Conservation (phyloP, 805 yeast genomes). For the Starmerella geochares region DNA sequence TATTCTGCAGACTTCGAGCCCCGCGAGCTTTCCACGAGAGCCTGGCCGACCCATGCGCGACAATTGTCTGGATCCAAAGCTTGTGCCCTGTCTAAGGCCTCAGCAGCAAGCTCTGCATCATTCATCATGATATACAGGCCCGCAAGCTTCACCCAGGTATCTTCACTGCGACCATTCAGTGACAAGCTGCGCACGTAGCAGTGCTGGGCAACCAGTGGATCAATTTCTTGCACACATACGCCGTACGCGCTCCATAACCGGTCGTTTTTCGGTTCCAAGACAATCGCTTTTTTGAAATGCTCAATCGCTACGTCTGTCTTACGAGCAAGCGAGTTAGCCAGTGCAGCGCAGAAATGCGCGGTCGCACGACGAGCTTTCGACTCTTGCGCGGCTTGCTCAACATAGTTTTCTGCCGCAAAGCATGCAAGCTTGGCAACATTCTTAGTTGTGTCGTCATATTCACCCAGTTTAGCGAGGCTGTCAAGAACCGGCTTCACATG, state of each 20-base stretch:
- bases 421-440: neutral
- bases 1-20: slow-evolving; percentile 40
- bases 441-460: no score
- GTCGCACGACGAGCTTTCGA: slow-evolving; percentile 32
- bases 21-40: slow-evolving; percentile 38
- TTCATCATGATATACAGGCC: slow-evolving; percentile 57
- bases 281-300: slow-evolving; percentile 56
- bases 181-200: slow-evolving; percentile 77
- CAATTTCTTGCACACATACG: slow-evolving; percentile 51
- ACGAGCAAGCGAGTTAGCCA: slow-evolving; percentile 32
- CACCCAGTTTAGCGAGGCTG: neutral
- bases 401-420: slow-evolving; percentile 4
- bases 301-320: slow-evolving; percentile 46
- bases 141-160: slow-evolving; percentile 74
- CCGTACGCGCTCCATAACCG: slow-evolving; percentile 81
- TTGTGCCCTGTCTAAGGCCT: slow-evolving; percentile 63
- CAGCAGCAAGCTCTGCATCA: slow-evolving; percentile 62
- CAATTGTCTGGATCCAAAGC: slow-evolving; percentile 70
- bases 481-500: neutral
- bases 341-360: slow-evolving; percentile 59
- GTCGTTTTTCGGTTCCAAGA: slow-evolving; percentile 56
- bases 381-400: slow-evolving; percentile 7
- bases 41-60: slow-evolving; percentile 79
- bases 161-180: slow-evolving; percentile 55
- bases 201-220: slow-evolving; percentile 76